phyloP scores from a whole-genome alignment of 2,329 filamentous ascomycete genomes.

The Lasiodiplodia theobromae region DNA sequence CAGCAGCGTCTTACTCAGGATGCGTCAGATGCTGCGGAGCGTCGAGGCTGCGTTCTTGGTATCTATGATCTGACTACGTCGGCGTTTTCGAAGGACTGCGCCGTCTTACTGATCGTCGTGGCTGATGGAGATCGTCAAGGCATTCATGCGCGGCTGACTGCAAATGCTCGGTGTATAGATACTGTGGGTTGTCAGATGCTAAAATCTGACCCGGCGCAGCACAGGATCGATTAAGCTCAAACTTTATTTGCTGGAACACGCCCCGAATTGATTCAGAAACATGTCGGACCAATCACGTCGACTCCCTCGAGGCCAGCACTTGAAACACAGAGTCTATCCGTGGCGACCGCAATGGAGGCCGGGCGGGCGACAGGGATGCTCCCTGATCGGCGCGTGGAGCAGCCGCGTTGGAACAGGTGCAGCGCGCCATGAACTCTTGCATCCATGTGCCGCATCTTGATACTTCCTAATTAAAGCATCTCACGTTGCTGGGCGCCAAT shows the following conservation, averaged over 20 bases:
- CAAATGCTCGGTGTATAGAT: not conserved
- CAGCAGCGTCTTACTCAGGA: constrained; percentile 18
- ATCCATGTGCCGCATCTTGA: constrained; percentile 5
- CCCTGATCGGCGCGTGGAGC: constrained; percentile 15
- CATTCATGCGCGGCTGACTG: constrained; percentile 17
- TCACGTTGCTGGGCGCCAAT: not conserved
- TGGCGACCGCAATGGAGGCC: too few relatives aligned
- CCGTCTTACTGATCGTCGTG: constrained; percentile 8
- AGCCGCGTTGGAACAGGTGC: constrained; percentile 13
- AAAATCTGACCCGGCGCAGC: constrained; percentile 14
- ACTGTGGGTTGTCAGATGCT: constrained; percentile 5
- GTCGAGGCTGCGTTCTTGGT: constrained; percentile 13
- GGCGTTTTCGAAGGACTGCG: not conserved
- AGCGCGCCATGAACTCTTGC: constrained; percentile 13
- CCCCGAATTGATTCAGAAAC: not conserved
- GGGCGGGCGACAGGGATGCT: not conserved
- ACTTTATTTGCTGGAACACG: constrained; percentile 16
- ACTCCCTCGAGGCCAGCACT: not conserved
- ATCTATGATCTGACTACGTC: not conserved
- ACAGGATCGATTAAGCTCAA: constrained; percentile 13
- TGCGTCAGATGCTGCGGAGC: not conserved
- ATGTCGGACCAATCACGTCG: not conserved
- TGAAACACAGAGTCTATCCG: not conserved
- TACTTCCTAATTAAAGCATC: constrained; percentile 13
- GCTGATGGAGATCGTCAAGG: constrained; percentile 14